phyloP scores from a whole-genome alignment of 805 yeast genomes.

The Ogataea corticis region DNA sequence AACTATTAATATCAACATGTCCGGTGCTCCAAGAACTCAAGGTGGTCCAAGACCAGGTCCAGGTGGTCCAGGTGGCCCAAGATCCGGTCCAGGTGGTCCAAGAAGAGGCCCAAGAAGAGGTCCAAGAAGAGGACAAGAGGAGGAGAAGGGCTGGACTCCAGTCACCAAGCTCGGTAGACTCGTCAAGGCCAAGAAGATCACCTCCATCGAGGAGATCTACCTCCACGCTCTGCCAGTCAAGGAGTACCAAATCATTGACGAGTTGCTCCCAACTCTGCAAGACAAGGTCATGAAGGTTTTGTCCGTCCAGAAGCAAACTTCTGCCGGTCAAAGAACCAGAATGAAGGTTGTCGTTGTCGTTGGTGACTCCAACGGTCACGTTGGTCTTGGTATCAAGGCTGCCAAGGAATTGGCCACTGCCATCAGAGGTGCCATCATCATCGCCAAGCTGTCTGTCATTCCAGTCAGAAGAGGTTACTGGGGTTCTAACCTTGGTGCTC shows the following conservation, averaged over 20 bases:
- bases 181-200: conserved; percentile 97
- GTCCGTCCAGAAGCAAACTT: conserved; percentile 99
- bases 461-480: conserved; percentile 99
- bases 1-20: conserved; percentile 35
- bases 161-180: conserved; percentile 99
- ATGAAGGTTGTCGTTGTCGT: conserved; percentile 99
- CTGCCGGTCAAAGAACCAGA: conserved; percentile 99
- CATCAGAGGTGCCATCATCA: conserved; percentile 98
- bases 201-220: conserved; percentile 97
- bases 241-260: conserved; percentile 99
- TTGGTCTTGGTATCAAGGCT: conserved; percentile 99
- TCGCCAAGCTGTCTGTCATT: conserved; percentile 97
- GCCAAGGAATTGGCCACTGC: conserved; percentile 99
- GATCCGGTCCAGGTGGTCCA: conserved; percentile 60
- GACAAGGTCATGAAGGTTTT: conserved; percentile 99
- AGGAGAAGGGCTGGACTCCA: conserved; percentile 99
- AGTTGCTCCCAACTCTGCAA: conserved; percentile 89
- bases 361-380: conserved; percentile 99
- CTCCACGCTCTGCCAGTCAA: conserved; percentile 98
- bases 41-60: conserved; percentile 54
- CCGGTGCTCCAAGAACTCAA: conserved; percentile 42
- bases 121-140: conserved; percentile 71
- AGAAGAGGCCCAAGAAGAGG: conserved; percentile 57
- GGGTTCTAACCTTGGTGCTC: conserved; percentile 99
- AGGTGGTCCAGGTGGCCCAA: conserved; percentile 57